Evolutionary conservation across 331 rosid species (phyloP), one percentile per base, ranked within the genome.

Genomic region (Acacia pycnantha): DNA sequence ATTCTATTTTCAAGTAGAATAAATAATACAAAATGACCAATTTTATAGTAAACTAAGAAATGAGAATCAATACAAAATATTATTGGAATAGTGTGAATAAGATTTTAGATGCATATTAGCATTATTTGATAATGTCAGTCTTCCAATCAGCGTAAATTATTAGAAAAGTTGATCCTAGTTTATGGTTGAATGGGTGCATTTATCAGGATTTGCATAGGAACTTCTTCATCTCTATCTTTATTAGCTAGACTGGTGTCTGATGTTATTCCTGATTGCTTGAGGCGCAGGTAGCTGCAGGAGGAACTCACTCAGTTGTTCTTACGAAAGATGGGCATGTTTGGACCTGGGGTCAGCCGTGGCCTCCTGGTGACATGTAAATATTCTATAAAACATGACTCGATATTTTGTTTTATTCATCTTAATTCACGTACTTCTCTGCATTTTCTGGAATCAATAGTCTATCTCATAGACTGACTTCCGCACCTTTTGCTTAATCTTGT

Each of bases 271-370:
- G 65, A 59, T 81, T 78, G 53, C 74, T 41, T 82, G 58, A 50
- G 67, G 70, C 44, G 70, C 86, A 96, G 98, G 99, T 96, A 58
- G 99, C 99, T 65, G 99, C 99, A 35, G 99, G 99, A 78, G 99
- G 99, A 76, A 96, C 99, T 81, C 98, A 96, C 90, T 96, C 97
- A 26, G 97, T 96, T 74, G 99, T 96, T 72, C 98, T 94, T 87
- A 96, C 99, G 41, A 88, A 90, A 37, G 97, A 91, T 76, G 99
- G 99, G 51, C 95, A 93, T 65, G 98, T 96, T 73, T 96, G 99
- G 99, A 92, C 97, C 24, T 96, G 99, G 99, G 99, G 99, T 87
- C 99, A 96, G 77, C 99, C 98, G 18, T 96, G 99, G 99, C 99
- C 99, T 72, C 99, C 99, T 11, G 99, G 99, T 70, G 98, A 96